phyloP scores from a whole-genome alignment of 768 basidiomycete genomes.

The Serendipita sp. region DNA sequence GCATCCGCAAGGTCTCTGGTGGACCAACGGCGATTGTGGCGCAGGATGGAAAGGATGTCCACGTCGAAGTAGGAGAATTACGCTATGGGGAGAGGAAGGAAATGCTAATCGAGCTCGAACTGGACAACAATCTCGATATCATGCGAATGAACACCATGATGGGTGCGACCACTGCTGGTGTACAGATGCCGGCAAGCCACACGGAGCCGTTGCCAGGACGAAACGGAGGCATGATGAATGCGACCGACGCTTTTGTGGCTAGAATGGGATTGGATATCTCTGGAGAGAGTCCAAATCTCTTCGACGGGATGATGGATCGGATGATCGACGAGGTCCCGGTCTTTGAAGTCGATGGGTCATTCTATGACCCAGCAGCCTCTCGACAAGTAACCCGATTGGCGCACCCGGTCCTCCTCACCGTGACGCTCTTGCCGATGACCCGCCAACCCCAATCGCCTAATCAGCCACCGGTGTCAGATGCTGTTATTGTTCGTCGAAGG shows the following conservation, averaged over 20 bases:
- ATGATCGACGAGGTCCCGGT: slow-evolving; percentile 98
- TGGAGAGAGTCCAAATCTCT: slow-evolving; percentile 39
- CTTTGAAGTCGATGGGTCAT: slow-evolving; percentile 87
- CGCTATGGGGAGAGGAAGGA: slow-evolving; percentile 94
- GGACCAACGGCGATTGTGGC: slow-evolving; percentile 74
- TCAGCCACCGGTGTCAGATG: slow-evolving; percentile 47
- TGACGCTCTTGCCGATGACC: slow-evolving; percentile 61
- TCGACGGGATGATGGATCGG: slow-evolving; percentile 85
- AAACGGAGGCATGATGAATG: slow-evolving; percentile 34
- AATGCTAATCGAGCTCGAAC: slow-evolving; percentile 90
- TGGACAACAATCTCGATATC: slow-evolving; percentile 47
- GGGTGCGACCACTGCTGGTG: neutral
- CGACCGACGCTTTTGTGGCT: slow-evolving; percentile 79
- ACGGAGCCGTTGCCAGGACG: slow-evolving; percentile 13
- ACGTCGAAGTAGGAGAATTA: slow-evolving; percentile 87
- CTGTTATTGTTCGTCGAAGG: slow-evolving; percentile 76
- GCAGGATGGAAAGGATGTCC: slow-evolving; percentile 86
- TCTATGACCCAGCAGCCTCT: slow-evolving; percentile 75
- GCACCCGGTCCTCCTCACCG: slow-evolving; percentile 84
- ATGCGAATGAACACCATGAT: slow-evolving; percentile 17
- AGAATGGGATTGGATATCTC: slow-evolving; percentile 56
- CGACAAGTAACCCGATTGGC: slow-evolving; percentile 79
- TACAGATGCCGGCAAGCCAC: slow-evolving; percentile 12
- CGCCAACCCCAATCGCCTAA: slow-evolving; percentile 20
- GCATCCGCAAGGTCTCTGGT: slow-evolving; percentile 87